These are phyloP conservation scores for Pachyrhizus erosus DNA, from an alignment of 306 rosid genomes.

Conservation along the genomic window DNA sequence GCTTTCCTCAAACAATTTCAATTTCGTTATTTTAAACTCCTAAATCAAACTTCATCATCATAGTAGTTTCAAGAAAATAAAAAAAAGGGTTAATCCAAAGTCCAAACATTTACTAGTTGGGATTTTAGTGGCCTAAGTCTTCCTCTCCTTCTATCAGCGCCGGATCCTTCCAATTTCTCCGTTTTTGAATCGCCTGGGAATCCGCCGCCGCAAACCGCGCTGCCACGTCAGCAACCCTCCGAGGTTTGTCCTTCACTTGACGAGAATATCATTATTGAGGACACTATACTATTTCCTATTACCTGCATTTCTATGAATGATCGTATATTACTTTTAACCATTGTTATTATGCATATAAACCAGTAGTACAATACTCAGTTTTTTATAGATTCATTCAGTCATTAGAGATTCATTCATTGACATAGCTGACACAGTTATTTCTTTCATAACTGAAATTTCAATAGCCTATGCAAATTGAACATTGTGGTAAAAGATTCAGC, in stretches of 20 bases:
- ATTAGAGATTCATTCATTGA: too few relatives aligned
- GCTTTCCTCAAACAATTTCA: too few relatives aligned
- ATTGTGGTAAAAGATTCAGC: background rate
- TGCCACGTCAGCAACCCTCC: conserved; percentile 53
- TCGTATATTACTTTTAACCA: conserved; percentile 3
- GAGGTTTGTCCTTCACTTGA: conserved; percentile 48
- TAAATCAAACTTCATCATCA: too few relatives aligned
- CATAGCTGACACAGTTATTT: conserved; percentile 15
- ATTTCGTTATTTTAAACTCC: too few relatives aligned
- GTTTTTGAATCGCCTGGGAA: too few relatives aligned
- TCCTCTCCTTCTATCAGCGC: conserved; percentile 57
- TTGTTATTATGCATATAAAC: conserved; percentile 25
- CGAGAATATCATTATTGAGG: background rate
- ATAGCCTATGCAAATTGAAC: background rate
- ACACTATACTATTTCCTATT: too few relatives aligned
- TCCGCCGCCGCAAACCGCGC: too few relatives aligned
- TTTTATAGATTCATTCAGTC: too few relatives aligned
- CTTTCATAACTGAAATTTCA: conserved; percentile 11
- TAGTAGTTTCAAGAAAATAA: too few relatives aligned
- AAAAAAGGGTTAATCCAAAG: too few relatives aligned
- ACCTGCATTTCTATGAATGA: conserved; percentile 22
- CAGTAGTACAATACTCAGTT: background rate
- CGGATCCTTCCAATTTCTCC: conserved; percentile 54
- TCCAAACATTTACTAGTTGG: too few relatives aligned
- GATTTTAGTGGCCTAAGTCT: too few relatives aligned